These are phyloP conservation scores for Cyclocybe cylindracea DNA, from an alignment of 768 basidiomycete species.

Conservation along the genomic window DNA sequence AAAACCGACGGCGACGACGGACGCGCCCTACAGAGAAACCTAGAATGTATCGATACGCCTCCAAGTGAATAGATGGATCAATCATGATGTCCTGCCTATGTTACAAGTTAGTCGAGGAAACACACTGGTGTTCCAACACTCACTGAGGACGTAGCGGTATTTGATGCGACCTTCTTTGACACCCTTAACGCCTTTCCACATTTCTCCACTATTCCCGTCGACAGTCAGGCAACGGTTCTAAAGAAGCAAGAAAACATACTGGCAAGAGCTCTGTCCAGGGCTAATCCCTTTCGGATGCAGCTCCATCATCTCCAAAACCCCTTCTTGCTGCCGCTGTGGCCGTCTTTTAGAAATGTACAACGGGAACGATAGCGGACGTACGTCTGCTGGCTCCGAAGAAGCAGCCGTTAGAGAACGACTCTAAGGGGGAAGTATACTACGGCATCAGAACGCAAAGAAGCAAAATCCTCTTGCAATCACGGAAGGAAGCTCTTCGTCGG, in stretches of 20 bases:
- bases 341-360: slow-evolving; percentile 20
- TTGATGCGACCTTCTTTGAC: slow-evolving; percentile 49
- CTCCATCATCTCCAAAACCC: slow-evolving; percentile 59
- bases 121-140: neutral
- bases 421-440: slow-evolving; percentile 10
- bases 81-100: too few species aligned
- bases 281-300: slow-evolving; percentile 58
- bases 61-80: too few species aligned
- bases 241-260: slow-evolving; percentile 15
- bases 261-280: slow-evolving; percentile 47
- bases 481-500: slow-evolving; percentile 46
- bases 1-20: too few species aligned
- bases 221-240: neutral
- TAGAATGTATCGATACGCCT: too few species aligned
- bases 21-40: too few species aligned
- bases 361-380: slow-evolving; percentile 6
- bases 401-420: slow-evolving; percentile 21
- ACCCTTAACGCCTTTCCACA: slow-evolving; percentile 47
- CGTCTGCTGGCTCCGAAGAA: slow-evolving; percentile 32
- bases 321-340: slow-evolving; percentile 54
- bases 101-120: too few species aligned
- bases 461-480: slow-evolving; percentile 28
- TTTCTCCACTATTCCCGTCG: slow-evolving; percentile 36
- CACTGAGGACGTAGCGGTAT: slow-evolving; percentile 55
- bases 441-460: slow-evolving; percentile 17